Conservation (phyloP, 1,139 yeast species). For the Yamadazyma buinensis region DNA sequence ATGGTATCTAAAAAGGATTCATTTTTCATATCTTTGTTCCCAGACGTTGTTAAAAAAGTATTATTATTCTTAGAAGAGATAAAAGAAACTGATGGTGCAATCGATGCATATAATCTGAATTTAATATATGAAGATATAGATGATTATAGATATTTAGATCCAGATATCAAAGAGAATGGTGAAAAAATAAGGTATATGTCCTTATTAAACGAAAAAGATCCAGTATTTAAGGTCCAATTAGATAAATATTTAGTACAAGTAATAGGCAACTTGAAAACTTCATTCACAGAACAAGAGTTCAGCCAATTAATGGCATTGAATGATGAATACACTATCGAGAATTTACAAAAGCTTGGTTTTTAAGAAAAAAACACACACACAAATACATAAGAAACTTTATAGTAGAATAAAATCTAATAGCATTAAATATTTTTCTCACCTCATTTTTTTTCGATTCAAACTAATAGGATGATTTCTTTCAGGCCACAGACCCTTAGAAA, state of each 20-base stretch:
- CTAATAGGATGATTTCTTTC: no score
- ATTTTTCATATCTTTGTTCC: constrained; percentile 23
- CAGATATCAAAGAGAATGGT: constrained; percentile 48
- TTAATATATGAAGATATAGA: constrained; percentile 51
- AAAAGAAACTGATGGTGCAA: constrained; percentile 59
- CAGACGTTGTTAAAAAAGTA: constrained; percentile 48
- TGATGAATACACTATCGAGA: constrained; percentile 35
- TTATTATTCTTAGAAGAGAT: constrained; percentile 70
- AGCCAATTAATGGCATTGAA: constrained; percentile 21
- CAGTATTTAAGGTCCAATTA: constrained; percentile 55
- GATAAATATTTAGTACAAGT: constrained; percentile 20
- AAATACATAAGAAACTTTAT: no score
- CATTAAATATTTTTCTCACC: no score
- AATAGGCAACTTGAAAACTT: constrained; percentile 18
- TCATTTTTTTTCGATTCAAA: no score
- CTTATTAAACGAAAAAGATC: constrained; percentile 47
- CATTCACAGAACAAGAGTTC: constrained; percentile 22
- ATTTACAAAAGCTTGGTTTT: constrained; percentile 14
- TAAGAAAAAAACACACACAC: no score
- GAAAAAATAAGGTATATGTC: constrained; percentile 54
- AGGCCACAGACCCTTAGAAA: no score
- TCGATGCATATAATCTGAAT: constrained; percentile 59
- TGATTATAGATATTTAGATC: constrained; percentile 45
- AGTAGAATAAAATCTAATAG: not conserved
- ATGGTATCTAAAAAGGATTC: constrained; percentile 19